These are phyloP conservation scores for Trypanosoma congolense DNA, from an alignment of 208 protist genomes.

Conservation along the genomic window DNA sequence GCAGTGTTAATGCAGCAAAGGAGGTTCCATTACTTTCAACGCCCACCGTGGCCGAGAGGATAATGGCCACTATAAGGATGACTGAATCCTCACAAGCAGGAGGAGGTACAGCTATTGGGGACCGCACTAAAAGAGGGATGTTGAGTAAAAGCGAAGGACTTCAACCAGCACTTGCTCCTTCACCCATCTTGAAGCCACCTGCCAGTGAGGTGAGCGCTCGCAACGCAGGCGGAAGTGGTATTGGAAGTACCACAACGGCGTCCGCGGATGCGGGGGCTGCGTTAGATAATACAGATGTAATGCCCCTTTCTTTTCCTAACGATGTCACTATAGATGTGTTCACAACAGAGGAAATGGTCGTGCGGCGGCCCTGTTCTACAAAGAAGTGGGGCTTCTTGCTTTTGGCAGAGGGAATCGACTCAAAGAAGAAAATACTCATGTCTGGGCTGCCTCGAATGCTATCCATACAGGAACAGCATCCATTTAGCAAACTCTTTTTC, in stretches of 20 bases:
- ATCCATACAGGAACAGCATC: conserved; percentile 8
- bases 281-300: background rate
- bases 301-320: conserved; percentile 12
- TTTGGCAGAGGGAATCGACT: background rate
- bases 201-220: too few relatives aligned
- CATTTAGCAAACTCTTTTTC: conserved; percentile 17
- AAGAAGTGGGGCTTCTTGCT: conserved; percentile 18
- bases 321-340: conserved; percentile 20
- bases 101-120: background rate
- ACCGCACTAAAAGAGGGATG: background rate
- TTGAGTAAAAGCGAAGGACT: background rate
- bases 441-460: conserved; percentile 4
- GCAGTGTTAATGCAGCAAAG: too few relatives aligned
- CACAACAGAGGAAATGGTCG: conserved; percentile 20
- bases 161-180: background rate
- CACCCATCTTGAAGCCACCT: too few relatives aligned
- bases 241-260: background rate
- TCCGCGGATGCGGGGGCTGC: background rate
- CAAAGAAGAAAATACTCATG: conserved; percentile 5
- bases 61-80: background rate
- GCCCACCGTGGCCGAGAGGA: background rate
- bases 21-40: conserved; percentile 7
- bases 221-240: background rate
- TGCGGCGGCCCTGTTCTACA: conserved; percentile 4
- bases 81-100: background rate